Percentiles rank a stretch among this genome's conserved stretches.
Conservation (phyloP, 352 stramenopile genomes). For the Pythium rishiriense region DNA sequence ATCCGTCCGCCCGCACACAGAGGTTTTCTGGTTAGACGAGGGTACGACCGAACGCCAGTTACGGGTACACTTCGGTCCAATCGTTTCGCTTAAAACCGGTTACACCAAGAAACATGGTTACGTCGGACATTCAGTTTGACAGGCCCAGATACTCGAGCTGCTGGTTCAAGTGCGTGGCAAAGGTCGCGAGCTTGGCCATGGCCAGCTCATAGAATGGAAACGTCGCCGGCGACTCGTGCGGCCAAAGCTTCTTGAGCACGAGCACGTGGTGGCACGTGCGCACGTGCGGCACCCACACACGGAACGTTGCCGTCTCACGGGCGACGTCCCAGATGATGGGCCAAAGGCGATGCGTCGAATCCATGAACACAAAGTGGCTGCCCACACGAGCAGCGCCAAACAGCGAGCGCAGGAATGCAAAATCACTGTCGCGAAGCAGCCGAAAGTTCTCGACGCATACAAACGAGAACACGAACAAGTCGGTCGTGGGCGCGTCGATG, state of each 20-base stretch:
- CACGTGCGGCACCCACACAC: conserved; percentile 55
- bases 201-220: conserved; percentile 48
- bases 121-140: neutral
- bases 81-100: neutral
- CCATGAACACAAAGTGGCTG: conserved; percentile 65
- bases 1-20: conserved; percentile 6
- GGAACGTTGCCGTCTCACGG: conserved; percentile 35
- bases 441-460: conserved; percentile 75
- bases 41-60: conserved; percentile 10
- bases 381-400: conserved; percentile 35
- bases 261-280: conserved; percentile 66
- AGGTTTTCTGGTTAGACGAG: conserved; percentile 2
- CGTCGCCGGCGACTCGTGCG: conserved; percentile 22
- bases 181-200: conserved; percentile 45
- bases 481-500: conserved; percentile 30
- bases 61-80: conserved; percentile 3
- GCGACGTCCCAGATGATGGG: conserved; percentile 54
- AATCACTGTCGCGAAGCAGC: conserved; percentile 46
- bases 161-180: conserved; percentile 44
- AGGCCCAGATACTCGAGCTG: conserved; percentile 30
- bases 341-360: conserved; percentile 76
- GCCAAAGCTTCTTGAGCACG: conserved; percentile 55
- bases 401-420: conserved; percentile 53
- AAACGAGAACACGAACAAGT: conserved; percentile 70
- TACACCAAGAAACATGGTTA: neutral